Conservation (phyloP, 805 yeast species). For the Lachancea sp. region DNA sequence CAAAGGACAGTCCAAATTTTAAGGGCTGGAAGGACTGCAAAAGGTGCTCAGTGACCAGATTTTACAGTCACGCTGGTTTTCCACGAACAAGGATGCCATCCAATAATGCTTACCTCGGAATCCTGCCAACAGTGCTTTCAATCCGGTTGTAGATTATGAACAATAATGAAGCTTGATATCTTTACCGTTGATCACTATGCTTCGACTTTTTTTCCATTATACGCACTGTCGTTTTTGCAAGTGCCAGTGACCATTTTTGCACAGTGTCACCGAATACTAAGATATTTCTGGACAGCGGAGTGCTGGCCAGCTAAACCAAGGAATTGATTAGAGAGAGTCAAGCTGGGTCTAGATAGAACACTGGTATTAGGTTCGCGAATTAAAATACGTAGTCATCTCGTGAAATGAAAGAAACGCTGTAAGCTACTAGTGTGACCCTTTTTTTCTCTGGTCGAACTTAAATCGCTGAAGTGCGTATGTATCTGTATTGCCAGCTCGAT, state of each 20-base stretch:
- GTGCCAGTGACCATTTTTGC: conserved; percentile 4
- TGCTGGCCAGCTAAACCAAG: too few relatives aligned
- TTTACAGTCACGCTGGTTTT: too few relatives aligned
- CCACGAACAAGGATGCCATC: background rate
- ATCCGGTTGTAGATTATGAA: background rate
- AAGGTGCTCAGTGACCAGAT: background rate
- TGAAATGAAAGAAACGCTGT: too few relatives aligned
- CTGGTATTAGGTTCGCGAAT: too few relatives aligned
- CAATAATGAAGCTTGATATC: background rate
- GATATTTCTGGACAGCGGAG: background rate
- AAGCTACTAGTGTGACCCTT: too few relatives aligned
- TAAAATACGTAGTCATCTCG: too few relatives aligned
- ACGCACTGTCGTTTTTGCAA: conserved; percentile 1
- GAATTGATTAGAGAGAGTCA: too few relatives aligned
- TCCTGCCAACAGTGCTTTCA: too few relatives aligned
- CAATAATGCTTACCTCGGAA: background rate
- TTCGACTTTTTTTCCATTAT: background rate
- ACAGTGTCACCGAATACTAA: background rate
- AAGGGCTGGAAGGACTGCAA: background rate
- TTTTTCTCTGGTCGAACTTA: too few relatives aligned
- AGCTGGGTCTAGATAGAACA: too few relatives aligned
- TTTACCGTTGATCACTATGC: background rate
- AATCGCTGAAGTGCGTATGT: too few relatives aligned
- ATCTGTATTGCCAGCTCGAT: too few relatives aligned
- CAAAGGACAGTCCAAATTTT: background rate